phyloP scores from a whole-genome alignment of 78 protist genomes.

The Cyanophora paradoxa region DNA sequence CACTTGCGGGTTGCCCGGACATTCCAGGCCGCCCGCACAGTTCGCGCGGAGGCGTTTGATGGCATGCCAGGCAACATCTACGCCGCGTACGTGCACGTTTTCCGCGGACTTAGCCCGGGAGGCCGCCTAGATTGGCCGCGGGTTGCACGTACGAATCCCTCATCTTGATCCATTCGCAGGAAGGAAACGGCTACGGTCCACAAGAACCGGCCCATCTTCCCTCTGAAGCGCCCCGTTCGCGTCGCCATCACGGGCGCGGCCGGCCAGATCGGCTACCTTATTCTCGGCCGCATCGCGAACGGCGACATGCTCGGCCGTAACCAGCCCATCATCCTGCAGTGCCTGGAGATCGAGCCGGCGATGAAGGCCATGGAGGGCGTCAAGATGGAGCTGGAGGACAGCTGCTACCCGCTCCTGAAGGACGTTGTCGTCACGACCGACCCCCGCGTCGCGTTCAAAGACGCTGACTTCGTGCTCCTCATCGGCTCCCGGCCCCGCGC shows the following conservation, averaged over 20 bases:
- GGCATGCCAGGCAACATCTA: too few relatives aligned
- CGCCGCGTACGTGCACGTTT: too few relatives aligned
- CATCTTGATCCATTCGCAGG: too few relatives aligned
- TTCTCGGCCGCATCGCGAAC: constrained; percentile 18
- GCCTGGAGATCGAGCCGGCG: constrained; percentile 49
- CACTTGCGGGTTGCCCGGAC: too few relatives aligned
- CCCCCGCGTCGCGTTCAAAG: constrained; percentile 41
- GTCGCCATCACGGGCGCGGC: constrained; percentile 40
- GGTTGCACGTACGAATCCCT: too few relatives aligned
- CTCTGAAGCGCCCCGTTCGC: not conserved
- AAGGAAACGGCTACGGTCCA: too few relatives aligned
- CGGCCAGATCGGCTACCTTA: constrained; percentile 20
- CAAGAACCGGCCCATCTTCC: too few relatives aligned
- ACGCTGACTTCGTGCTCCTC: constrained; percentile 53
- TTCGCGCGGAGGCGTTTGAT: too few relatives aligned
- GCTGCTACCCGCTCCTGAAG: constrained; percentile 11
- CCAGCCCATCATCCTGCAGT: constrained; percentile 61
- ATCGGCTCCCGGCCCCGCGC: constrained; percentile 93
- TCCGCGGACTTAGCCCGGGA: too few relatives aligned
- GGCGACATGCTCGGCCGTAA: constrained; percentile 52
- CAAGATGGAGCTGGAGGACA: constrained; percentile 27
- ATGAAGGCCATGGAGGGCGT: constrained; percentile 55
- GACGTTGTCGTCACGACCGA: constrained; percentile 20
- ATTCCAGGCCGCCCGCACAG: too few relatives aligned
- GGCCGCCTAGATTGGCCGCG: too few relatives aligned